These are phyloP conservation scores for Emmonsiellopsis sp. DNA, from an alignment of 2,329 filamentous ascomycete species.

Conservation along the genomic window DNA sequence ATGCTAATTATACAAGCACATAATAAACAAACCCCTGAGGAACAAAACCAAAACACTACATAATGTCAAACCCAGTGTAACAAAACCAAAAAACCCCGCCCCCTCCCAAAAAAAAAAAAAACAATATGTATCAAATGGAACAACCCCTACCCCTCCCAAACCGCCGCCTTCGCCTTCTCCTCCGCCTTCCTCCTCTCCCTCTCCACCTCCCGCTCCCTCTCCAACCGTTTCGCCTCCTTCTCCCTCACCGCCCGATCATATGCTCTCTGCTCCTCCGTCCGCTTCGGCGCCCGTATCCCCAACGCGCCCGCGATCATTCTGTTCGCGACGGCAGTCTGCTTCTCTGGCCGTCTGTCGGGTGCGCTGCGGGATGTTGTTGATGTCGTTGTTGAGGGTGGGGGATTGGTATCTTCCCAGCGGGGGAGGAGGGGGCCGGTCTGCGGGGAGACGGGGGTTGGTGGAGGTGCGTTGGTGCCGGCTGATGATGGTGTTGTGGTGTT, in stretches of 20 bases:
- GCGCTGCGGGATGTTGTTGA: constrained; percentile 6
- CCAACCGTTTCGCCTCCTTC: constrained; percentile 69
- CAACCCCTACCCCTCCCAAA: constrained; percentile 61
- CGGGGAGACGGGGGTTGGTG: constrained; percentile 57
- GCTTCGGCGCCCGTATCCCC: constrained; percentile 68
- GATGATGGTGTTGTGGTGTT: constrained; percentile 13
- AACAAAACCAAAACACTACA: not conserved
- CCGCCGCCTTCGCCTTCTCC: constrained; percentile 67
- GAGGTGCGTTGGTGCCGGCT: constrained; percentile 36
- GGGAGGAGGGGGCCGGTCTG: constrained; percentile 41
- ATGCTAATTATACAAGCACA: not conserved
- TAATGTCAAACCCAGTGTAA: not conserved
- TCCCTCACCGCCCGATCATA: constrained; percentile 76
- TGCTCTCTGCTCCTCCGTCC: constrained; percentile 78
- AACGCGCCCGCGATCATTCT: constrained; percentile 83
- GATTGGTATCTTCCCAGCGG: constrained; percentile 56
- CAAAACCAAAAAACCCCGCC: no score
- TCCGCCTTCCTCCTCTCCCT: constrained; percentile 52
- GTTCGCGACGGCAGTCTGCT: constrained; percentile 83
- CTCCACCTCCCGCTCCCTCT: constrained; percentile 61
- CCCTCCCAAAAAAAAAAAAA: not conserved
- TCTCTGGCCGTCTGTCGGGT: constrained; percentile 57
- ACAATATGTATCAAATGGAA: not conserved
- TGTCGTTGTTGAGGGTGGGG: constrained; percentile 6
- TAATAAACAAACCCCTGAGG: not conserved